Percentiles rank a stretch among this genome's conserved stretches.
Conservation (phyloP, 2,329 filamentous ascomycete genomes). For the Aaosphaeria pasadenensis region DNA sequence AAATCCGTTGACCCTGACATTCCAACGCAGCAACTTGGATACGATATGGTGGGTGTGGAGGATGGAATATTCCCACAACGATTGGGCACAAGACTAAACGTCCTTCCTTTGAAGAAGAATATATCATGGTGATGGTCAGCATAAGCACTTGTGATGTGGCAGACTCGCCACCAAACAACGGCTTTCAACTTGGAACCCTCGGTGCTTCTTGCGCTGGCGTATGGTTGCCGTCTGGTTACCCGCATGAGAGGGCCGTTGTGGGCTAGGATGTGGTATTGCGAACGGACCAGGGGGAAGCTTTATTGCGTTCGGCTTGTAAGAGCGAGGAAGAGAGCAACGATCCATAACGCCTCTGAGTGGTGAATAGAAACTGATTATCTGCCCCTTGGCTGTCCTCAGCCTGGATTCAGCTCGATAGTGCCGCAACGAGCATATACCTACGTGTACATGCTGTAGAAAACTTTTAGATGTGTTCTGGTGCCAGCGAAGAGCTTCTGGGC, state of each 20-base stretch:
- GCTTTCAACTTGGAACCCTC: constrained; percentile 21
- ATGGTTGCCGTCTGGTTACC: constrained; percentile 6
- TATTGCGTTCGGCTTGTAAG: neutral
- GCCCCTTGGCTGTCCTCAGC: neutral
- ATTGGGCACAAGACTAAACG: neutral
- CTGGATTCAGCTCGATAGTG: neutral
- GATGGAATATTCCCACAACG: neutral
- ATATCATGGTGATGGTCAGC: neutral
- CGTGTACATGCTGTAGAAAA: no score
- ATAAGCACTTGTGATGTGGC: constrained; percentile 22
- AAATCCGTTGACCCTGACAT: neutral
- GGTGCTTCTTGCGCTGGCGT: constrained; percentile 10
- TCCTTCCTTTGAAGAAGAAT: neutral
- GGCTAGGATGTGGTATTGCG: constrained; percentile 11
- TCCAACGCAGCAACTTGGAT: neutral
- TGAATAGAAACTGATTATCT: neutral
- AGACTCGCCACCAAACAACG: constrained; percentile 26
- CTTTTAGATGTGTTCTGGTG: no score
- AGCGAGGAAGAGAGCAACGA: neutral
- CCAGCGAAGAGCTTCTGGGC: no score
- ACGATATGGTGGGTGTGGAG: neutral
- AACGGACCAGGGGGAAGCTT: neutral
- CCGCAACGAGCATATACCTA: neutral
- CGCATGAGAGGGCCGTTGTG: constrained; percentile 14
- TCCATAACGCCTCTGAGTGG: neutral